phyloP scores from a whole-genome alignment of 1,284 basidiomycete species.

The Marasmius oreades region DNA sequence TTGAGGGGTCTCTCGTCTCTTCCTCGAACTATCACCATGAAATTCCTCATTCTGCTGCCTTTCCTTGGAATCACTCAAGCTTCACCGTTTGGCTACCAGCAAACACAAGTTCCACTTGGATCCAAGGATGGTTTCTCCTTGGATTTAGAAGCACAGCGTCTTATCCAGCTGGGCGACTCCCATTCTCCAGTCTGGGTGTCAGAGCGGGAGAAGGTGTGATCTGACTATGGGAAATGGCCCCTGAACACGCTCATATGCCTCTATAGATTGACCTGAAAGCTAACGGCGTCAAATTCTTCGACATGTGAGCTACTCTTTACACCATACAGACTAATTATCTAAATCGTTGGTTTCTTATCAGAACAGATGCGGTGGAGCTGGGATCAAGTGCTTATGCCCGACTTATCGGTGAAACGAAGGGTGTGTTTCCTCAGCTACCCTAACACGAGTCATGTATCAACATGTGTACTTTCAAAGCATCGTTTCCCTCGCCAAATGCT shows the following conservation, averaged over 20 bases:
- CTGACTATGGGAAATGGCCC: conserved; percentile 8
- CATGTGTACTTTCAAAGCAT: conserved; percentile 31
- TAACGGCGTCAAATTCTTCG: conserved; percentile 77
- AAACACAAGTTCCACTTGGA: conserved; percentile 28
- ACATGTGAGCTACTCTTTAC: conserved; percentile 55
- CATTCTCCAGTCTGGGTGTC: conserved; percentile 71
- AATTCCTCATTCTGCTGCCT: conserved; percentile 39
- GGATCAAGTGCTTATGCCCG: conserved; percentile 44
- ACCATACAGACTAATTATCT: conserved; percentile 17
- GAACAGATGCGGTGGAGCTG: conserved; percentile 71
- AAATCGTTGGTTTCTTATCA: conserved; percentile 30
- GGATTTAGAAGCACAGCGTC: conserved; percentile 67
- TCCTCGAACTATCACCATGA: conserved; percentile 36
- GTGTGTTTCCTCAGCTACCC: conserved; percentile 12
- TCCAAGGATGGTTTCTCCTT: conserved; percentile 40
- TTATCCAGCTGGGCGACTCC: conserved; percentile 72
- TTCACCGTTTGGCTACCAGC: conserved; percentile 27
- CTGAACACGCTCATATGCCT: conserved; percentile 5
- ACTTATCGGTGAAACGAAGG: neutral
- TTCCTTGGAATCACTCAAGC: conserved; percentile 33
- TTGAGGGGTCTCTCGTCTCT: conserved; percentile 2
- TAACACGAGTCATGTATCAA: conserved; percentile 10
- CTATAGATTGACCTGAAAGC: conserved; percentile 74
- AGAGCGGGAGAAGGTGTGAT: conserved; percentile 74
- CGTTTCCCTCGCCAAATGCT: conserved; percentile 57